Evolutionary conservation across 2,329 filamentous ascomycete genomes (phyloP).

Genomic region (Metarhizium rileyi): DNA sequence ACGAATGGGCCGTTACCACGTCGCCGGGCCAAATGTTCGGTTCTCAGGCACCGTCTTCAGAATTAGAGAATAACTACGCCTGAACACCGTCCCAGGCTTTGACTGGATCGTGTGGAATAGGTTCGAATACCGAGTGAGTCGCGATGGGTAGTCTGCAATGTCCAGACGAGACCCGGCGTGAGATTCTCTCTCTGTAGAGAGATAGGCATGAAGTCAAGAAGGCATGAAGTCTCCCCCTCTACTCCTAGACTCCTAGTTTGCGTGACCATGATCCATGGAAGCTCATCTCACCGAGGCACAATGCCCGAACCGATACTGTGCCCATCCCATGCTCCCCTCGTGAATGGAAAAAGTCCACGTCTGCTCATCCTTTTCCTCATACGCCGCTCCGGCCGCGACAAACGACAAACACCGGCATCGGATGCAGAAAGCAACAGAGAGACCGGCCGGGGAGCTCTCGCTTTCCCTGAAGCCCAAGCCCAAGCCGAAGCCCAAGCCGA

Average conservation of each 20-base stretch:
- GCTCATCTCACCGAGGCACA: constrained; percentile 12
- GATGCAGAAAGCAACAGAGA: constrained; percentile 19
- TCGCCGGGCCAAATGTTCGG: constrained; percentile 21
- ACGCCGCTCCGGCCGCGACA: constrained; percentile 35
- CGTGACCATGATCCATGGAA: too few species aligned
- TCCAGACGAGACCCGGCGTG: neutral
- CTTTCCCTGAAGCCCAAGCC: too few species aligned
- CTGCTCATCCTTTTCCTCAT: constrained; percentile 30
- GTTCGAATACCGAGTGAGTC: constrained; percentile 1
- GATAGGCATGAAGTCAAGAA: neutral
- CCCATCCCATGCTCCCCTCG: constrained; percentile 35
- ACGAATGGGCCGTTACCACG: constrained; percentile 19
- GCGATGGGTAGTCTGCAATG: neutral
- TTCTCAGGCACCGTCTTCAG: constrained; percentile 14
- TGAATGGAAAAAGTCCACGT: constrained; percentile 32
- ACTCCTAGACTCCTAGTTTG: too few species aligned
- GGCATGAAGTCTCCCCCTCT: too few species aligned
- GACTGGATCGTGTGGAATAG: neutral
- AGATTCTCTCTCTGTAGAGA: neutral
- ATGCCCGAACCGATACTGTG: constrained; percentile 36
- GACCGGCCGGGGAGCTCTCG: too few species aligned
- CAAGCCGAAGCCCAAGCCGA: too few species aligned
- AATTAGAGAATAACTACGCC: too few species aligned
- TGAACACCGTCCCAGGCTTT: constrained; percentile 8
- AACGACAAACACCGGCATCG: constrained; percentile 39